phyloP scores from a whole-genome alignment of 352 stramenopile species.

The Pythium periplocum region DNA sequence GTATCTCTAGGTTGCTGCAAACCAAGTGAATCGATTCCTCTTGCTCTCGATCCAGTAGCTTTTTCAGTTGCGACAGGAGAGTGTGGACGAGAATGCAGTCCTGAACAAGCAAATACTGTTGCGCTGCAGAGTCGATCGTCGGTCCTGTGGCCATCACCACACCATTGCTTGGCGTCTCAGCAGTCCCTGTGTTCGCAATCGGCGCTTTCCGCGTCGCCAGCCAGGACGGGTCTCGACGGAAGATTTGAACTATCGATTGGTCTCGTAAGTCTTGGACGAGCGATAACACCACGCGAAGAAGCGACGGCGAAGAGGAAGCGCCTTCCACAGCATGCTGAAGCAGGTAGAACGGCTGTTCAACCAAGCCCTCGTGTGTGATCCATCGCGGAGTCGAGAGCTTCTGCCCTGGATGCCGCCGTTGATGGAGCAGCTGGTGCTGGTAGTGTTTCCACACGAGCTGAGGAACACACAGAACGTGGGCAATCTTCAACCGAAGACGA shows the following conservation, averaged over 20 bases:
- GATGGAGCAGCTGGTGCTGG: conserved; percentile 23
- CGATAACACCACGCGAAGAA: conserved; percentile 35
- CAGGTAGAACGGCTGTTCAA: conserved; percentile 53
- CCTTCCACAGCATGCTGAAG: conserved; percentile 32
- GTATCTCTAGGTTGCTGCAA: no score
- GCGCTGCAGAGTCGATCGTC: conserved; percentile 13
- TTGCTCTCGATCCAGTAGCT: no score
- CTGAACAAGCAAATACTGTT: conserved; percentile 46
- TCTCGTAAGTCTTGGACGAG: conserved; percentile 36
- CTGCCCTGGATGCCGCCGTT: background rate
- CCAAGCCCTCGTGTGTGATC: conserved; percentile 38
- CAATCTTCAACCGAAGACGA: conserved; percentile 29
- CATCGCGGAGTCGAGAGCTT: conserved; percentile 11
- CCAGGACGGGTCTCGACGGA: conserved; percentile 29
- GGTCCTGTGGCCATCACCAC: no score
- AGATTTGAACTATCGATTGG: conserved; percentile 35
- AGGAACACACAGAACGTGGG: conserved; percentile 43
- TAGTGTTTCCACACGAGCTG: conserved; percentile 28
- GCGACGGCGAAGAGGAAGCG: conserved; percentile 29
- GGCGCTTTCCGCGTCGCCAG: conserved; percentile 14
- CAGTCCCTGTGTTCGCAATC: conserved; percentile 3
- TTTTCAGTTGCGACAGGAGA: conserved; percentile 30
- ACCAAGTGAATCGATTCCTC: no score
- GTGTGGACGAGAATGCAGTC: conserved; percentile 51
- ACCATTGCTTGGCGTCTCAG: no score